Base-by-base conservation (phyloP, 495 filamentous ascomycete genomes). In the Chaetomium cochliodes region DNA sequence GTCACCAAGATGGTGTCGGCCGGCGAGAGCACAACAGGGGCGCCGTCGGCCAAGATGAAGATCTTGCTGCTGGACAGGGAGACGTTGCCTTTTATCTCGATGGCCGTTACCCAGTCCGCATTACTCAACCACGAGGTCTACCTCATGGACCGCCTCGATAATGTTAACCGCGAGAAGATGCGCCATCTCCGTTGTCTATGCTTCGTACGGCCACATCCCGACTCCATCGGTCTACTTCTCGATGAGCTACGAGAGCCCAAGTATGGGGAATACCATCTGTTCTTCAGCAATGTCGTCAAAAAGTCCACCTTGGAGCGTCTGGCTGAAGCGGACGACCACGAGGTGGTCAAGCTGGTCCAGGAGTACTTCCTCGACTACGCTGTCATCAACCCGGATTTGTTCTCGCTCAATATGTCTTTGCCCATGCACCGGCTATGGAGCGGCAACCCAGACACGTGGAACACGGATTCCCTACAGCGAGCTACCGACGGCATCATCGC, bases 121-220 rank as follows among this genome's bases (percentile, higher is more conserved):
- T 84, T 98, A n/a, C 87, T 98, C 63, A 96, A 92, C 73, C 92
- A 98, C 73, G 92, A 97, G 78, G 91, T 98, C 65, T 98, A 96
- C 77, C 91, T 98, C 59, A 97, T 93, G 60, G 94, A 98, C 76
- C 92, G 96, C 60, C 77, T 98, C 50, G 94, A 97, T 73, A 98
- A 97, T 73, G 78, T 82, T 58, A 87, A 90, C 65, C 86, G 94
- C 51, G 96, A 98, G 79, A 96, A 96, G 82, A 98, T 98, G 94
- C 89, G 94, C 73, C 94, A 98, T 79, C 81, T 98, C 47, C 87
- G 92, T 33, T 98, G 94, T 76, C 79, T 98, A 13, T 94, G 90
- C 73, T 97, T 98, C 73, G 85, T 98, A 37, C 87, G 96, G 30
- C 94, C 94, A 18, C 93, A 93, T 13, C 84, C 93, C 3, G 90